Percentiles rank a stretch among this genome's conserved stretches.
Evolutionary conservation across 257 asterid species (phyloP).

Genomic region (Solanum clarkiae): DNA sequence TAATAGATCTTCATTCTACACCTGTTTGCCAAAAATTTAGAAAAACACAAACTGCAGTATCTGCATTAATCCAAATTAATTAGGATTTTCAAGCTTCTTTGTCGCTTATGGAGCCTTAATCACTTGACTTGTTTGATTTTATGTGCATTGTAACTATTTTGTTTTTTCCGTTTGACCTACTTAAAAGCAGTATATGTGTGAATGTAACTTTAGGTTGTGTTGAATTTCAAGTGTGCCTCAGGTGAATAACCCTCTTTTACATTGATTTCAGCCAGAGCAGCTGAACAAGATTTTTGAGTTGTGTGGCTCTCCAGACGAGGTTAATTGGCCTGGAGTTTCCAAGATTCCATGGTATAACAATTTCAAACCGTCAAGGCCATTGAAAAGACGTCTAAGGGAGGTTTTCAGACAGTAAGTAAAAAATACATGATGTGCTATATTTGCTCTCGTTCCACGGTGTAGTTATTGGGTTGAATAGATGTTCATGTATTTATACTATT

Average conservation of each 20-base stretch:
- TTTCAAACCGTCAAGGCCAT: slow-evolving; percentile 78
- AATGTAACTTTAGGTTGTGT: background rate
- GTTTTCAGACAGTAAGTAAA: slow-evolving; percentile 69
- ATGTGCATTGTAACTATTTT: background rate
- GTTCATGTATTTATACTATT: background rate
- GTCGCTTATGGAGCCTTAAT: background rate
- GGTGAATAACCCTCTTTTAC: background rate
- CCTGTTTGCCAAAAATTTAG: background rate
- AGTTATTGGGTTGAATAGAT: background rate
- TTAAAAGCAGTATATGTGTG: background rate
- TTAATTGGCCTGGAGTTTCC: slow-evolving; percentile 95
- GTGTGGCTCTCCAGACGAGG: slow-evolving; percentile 95
- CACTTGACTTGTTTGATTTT: background rate
- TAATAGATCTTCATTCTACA: background rate
- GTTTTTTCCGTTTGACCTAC: background rate
- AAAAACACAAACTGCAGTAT: background rate
- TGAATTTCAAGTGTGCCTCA: background rate
- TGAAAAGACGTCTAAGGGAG: slow-evolving; percentile 83
- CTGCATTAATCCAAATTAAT: background rate
- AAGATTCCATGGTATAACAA: slow-evolving; percentile 93
- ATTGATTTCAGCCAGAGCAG: slow-evolving; percentile 76
- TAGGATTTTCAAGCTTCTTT: background rate
- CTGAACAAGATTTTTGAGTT: slow-evolving; percentile 85
- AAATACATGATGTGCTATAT: background rate
- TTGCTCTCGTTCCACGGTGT: background rate